Conservation (phyloP, 2,329 filamentous ascomycete species). For the Aurifilum marmelostoma region DNA sequence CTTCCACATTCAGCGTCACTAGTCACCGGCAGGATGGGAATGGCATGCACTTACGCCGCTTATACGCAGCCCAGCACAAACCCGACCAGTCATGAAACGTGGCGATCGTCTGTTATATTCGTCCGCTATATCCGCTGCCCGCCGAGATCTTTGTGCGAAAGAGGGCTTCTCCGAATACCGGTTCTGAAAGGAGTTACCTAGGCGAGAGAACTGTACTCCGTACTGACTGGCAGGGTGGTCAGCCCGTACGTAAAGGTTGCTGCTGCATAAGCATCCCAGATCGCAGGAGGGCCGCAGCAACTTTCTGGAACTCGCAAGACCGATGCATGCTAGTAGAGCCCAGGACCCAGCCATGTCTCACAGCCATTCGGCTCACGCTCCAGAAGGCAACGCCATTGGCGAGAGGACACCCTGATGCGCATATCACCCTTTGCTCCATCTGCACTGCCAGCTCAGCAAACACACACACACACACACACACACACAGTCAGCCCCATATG, state of each 20-base stretch:
- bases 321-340: neutral
- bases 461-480: no score
- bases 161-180: neutral
- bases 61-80: slow-evolving; percentile 9
- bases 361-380: neutral
- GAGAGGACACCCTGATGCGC: neutral
- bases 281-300: neutral
- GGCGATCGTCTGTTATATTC: slow-evolving; percentile 8
- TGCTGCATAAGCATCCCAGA: neutral
- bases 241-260: neutral
- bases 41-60: neutral
- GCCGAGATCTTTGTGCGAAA: slow-evolving; percentile 1
- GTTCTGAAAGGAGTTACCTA: neutral
- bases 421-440: neutral
- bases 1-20: slow-evolving; percentile 21
- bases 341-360: neutral
- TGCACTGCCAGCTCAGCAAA: slow-evolving; percentile 15
- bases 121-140: slow-evolving; percentile 10
- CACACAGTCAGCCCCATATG: slow-evolving; percentile 4
- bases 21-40: slow-evolving; percentile 16
- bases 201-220: neutral
- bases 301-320: neutral
- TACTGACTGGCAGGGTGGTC: neutral
- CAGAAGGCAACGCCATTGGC: neutral
- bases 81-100: slow-evolving; percentile 22